Percentiles rank a stretch among this genome's conserved stretches.
These are phyloP conservation scores for Begonia fuchsioides DNA, from an alignment of 306 rosid genomes.

Conservation along the genomic window DNA sequence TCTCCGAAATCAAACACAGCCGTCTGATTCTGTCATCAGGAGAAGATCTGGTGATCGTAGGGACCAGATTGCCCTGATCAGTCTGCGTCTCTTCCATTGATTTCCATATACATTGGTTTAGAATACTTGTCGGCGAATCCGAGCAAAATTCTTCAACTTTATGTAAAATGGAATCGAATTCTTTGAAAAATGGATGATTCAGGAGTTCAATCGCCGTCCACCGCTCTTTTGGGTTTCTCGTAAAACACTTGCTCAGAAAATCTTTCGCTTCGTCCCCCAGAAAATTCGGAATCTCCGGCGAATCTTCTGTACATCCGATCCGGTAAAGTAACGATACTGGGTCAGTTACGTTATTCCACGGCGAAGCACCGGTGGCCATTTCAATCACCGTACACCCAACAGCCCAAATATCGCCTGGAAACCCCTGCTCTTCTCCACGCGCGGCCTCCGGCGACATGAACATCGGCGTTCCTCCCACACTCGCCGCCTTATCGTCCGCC, in stretches of 20 bases:
- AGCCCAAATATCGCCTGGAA: slow-evolving; percentile 66
- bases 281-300: slow-evolving; percentile 53
- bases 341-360: slow-evolving; percentile 36
- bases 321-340: slow-evolving; percentile 49
- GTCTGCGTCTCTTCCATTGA: slow-evolving; percentile 18
- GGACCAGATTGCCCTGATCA: not conserved
- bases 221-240: slow-evolving; percentile 53
- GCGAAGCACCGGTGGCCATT: too few relatives aligned
- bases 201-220: slow-evolving; percentile 57
- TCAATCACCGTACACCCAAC: slow-evolving; percentile 81
- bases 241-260: slow-evolving; percentile 55
- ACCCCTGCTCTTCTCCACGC: slow-evolving; percentile 58
- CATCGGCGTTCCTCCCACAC: slow-evolving; percentile 48
- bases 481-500: not conserved
- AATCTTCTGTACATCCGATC: slow-evolving; percentile 38
- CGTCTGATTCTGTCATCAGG: not conserved
- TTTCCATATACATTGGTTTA: slow-evolving; percentile 62
- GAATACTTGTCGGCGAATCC: slow-evolving; percentile 70
- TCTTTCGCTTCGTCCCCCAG: slow-evolving; percentile 53
- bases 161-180: slow-evolving; percentile 14
- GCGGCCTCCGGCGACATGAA: slow-evolving; percentile 92
- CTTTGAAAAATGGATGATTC: slow-evolving; percentile 58
- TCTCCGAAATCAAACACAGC: not conserved
- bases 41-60: not conserved
- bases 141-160: slow-evolving; percentile 25